A percentile compares a stretch with the other conserved stretches of the same genome.
These are phyloP conservation scores for Alternaria ventricosa DNA, from an alignment of 2,329 filamentous ascomycete genomes.

Conservation along the genomic window DNA sequence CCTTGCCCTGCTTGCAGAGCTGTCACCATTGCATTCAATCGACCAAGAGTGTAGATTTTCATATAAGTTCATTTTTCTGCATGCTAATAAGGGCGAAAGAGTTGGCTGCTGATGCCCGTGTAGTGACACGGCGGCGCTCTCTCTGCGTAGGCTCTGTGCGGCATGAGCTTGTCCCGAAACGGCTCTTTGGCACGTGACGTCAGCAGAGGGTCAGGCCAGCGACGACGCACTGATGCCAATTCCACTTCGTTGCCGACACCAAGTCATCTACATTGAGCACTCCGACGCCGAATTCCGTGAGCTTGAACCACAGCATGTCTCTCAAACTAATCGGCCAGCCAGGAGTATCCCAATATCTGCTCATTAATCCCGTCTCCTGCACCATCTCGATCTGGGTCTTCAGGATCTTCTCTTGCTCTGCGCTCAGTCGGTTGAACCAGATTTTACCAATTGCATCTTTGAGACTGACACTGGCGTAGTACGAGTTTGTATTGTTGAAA, in stretches of 20 bases:
- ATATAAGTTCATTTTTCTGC: not conserved
- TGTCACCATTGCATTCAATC: not conserved
- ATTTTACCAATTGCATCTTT: constrained; percentile 25
- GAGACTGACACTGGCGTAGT: constrained; percentile 31
- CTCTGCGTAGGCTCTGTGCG: not conserved
- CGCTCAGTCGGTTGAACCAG: constrained; percentile 18
- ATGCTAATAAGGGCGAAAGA: not conserved
- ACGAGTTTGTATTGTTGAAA: constrained; percentile 35
- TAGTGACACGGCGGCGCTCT: not conserved
- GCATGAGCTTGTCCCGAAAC: not conserved
- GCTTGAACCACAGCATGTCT: constrained; percentile 26
- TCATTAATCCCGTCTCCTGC: constrained; percentile 23
- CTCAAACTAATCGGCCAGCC: constrained; percentile 27
- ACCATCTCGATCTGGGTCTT: constrained; percentile 15
- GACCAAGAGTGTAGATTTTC: not conserved
- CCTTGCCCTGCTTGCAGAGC: not conserved
- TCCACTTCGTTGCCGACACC: constrained; percentile 25
- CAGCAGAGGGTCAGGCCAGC: constrained; percentile 30
- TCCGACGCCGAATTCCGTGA: constrained; percentile 22
- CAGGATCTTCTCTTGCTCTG: constrained; percentile 8
- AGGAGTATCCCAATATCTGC: constrained; percentile 34
- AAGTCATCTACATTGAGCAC: constrained; percentile 34
- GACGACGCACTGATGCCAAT: constrained; percentile 22
- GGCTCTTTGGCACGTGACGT: not conserved
- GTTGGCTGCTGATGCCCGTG: not conserved